Evolutionary conservation across 495 filamentous ascomycete genomes (phyloP), one percentile per base, ranked within the genome.

Genomic region (Xylaria grammica): DNA sequence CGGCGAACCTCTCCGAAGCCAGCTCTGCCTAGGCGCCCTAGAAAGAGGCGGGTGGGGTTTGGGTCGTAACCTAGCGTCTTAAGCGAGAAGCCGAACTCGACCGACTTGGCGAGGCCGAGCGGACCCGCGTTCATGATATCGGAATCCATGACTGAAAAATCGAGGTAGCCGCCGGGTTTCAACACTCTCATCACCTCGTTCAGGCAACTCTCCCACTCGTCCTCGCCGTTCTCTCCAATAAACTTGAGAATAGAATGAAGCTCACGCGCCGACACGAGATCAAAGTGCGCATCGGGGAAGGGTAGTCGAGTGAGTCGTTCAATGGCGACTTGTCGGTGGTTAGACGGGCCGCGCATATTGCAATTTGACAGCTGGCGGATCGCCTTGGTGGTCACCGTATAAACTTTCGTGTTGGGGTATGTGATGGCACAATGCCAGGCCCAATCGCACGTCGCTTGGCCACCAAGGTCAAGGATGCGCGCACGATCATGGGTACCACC

Each of bases 121-220:
- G 90, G 86, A 0, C 93, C 94, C 1, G 92, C 89, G 60, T 91
- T 92, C 42, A 94, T 86, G 69, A 97, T 86, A 68, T 95, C 92
- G 1, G 92, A 88, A 75, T 99, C 95, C 69, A 98, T 84, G 7
- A 97, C 78, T 60, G 85, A 86, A 82, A 92, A 99, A 71, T 99
- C 94, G 65, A 99, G 80, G 75, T 92, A 92, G 15, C 95, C 95
- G 53, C 93, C 94, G 0, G 93, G 95, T 77, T 94, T 95, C 69
- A 99, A 87, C 60, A 92, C 89, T 59, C 95, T 94, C 74, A 91
- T 85, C 76, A 92, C 96, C 77, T 99, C 95, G 34, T 79, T 77
- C 1, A 98, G 84, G 67, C 90, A 93, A 45, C 89, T 84, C 68
- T 96, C 91, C 79, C 94, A 98, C 72, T 98, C 94, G 69, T 99